Evolutionary conservation across 192 early-diverging fungal species (phyloP).

Genomic region (Coemansia guatemalensis): DNA sequence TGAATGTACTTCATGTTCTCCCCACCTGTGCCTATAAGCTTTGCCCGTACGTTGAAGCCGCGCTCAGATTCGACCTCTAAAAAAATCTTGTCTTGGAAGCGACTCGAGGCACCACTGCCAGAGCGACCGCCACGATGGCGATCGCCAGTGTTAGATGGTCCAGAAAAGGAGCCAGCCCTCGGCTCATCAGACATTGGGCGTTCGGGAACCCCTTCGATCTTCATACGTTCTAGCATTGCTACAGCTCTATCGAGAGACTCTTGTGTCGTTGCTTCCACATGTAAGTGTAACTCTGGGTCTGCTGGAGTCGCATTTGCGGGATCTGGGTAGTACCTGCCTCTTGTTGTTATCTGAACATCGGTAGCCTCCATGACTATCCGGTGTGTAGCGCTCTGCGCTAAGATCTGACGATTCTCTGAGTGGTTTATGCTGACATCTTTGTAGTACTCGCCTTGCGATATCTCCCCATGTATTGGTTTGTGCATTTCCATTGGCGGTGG

Average conservation of each 20-base stretch:
- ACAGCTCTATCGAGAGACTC: slow-evolving; percentile 72
- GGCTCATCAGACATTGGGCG: background rate
- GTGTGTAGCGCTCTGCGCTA: slow-evolving; percentile 79
- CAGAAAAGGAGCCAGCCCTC: slow-evolving; percentile 6
- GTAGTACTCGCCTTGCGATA: slow-evolving; percentile 31
- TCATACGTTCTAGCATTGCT: slow-evolving; percentile 68
- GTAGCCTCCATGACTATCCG: slow-evolving; percentile 73
- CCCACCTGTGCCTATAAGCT: slow-evolving; percentile 79
- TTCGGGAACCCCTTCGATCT: slow-evolving; percentile 13
- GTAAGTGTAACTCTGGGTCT: slow-evolving; percentile 79
- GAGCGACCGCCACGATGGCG: slow-evolving; percentile 40
- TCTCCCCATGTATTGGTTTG: background rate
- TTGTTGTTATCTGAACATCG: slow-evolving; percentile 70
- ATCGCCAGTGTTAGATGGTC: slow-evolving; percentile 13
- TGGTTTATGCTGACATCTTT: slow-evolving; percentile 80
- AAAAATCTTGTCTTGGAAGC: slow-evolving; percentile 64
- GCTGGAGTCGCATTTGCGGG: slow-evolving; percentile 67
- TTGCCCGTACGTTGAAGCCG: slow-evolving; percentile 81
- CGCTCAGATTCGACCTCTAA: slow-evolving; percentile 74
- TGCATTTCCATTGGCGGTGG: slow-evolving; percentile 12
- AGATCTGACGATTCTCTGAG: slow-evolving; percentile 72
- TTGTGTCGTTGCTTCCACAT: slow-evolving; percentile 67
- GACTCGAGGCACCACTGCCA: slow-evolving; percentile 5
- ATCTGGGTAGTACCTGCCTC: slow-evolving; percentile 81
- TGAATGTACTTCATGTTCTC: slow-evolving; percentile 88